These are phyloP conservation scores for Telfairia occidentalis DNA, from an alignment of 331 rosid genomes.

Conservation along the genomic window DNA sequence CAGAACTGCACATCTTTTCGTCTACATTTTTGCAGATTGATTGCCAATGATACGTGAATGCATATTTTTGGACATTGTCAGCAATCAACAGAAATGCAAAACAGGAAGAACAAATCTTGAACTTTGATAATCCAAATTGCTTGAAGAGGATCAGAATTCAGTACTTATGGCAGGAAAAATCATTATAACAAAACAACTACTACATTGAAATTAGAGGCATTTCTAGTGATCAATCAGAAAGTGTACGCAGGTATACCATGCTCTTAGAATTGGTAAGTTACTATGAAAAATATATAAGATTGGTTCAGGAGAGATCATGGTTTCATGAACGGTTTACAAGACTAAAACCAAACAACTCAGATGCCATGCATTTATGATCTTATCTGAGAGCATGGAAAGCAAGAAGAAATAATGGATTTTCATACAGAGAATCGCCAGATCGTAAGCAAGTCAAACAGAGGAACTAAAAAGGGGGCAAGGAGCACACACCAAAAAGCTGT, in stretches of 20 bases:
- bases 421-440: background rate
- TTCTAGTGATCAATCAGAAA: background rate
- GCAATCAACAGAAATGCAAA: background rate
- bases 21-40: background rate
- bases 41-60: background rate
- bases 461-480: background rate
- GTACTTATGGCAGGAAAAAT: background rate
- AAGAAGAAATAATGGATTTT: background rate
- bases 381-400: background rate
- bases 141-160: background rate
- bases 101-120: background rate
- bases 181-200: too few relatives aligned
- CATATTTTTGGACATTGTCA: background rate
- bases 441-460: background rate
- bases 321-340: background rate
- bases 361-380: background rate
- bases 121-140: background rate
- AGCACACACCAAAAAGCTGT: slow-evolving; percentile 72
- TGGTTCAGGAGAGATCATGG: background rate
- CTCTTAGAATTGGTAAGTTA: background rate
- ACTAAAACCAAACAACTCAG: background rate
- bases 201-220: background rate
- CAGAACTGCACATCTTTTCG: background rate
- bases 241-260: background rate
- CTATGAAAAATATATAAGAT: background rate